Base-by-base conservation (phyloP, 2,329 filamentous ascomycete species). In the Chaetomium sp. region DNA sequence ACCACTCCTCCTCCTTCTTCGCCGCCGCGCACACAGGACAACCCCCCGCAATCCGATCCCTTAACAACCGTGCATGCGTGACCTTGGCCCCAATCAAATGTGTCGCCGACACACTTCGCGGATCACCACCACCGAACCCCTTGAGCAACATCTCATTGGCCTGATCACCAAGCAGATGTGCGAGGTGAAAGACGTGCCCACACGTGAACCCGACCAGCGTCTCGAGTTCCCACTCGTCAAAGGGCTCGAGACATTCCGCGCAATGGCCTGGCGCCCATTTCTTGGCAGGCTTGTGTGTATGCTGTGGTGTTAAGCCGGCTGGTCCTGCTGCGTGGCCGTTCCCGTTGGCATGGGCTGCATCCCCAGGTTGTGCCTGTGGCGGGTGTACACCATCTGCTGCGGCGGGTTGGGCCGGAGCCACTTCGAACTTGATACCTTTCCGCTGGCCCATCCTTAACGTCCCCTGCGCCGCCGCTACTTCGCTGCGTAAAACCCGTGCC, bases 391-490 rank as follows among this genome's bases (percentile, higher is more conserved):
- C 19, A 27, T 51, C 4, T 6, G 46, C 34, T 65, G 7, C 1
- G 3, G 12, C 3, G 4, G 45, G 3, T 1, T 62, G 11, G 60
- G 61, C 8, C 27, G 9, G 66, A 34, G 73, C 68, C 8, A 96
- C 82, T 62, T 95, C 87, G 64, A 97, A 97, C 66, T 91, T 95
- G 67, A 99, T 89, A 0, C 87, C 94, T 62, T 85, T 87, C 50
- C 86, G 84, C 68, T 95, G 89, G 0, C 92, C 91, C 11, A 78
- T 82, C 0, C 92, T 83, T 19, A 97, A 76, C 4, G 84, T 85
- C 50, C 86, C 86, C 80, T 97, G 95, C 0, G 88, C 90, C 4
- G 81, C 79, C 0, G 87, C 86, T 0, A 99, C 92, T 71, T 99
- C 94, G 55, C 91, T 90, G 50, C 88, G 79, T 43, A 97, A 76